A percentile compares a stretch with the other conserved stretches of the same genome.
These are phyloP conservation scores for Boletus vermiculosoides DNA, from an alignment of 768 basidiomycete species.

Conservation along the genomic window DNA sequence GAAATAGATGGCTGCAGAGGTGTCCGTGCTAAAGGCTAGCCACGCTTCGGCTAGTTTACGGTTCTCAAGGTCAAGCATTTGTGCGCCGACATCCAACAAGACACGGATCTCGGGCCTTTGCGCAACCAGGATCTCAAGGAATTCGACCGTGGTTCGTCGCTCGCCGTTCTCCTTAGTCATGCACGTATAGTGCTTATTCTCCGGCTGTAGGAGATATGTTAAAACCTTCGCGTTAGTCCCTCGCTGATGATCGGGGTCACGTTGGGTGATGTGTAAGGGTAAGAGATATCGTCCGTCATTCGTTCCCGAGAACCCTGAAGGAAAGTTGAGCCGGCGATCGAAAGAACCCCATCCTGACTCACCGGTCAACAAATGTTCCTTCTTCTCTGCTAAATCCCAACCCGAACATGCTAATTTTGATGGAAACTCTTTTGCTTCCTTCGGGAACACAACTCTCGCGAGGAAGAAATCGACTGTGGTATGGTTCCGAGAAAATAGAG, in stretches of 20 bases:
- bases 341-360: not conserved
- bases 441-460: slow-evolving; percentile 47
- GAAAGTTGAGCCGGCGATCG: not conserved
- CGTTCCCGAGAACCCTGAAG: slow-evolving; percentile 48
- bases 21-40: slow-evolving; percentile 15
- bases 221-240: slow-evolving; percentile 40
- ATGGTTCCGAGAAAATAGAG: slow-evolving; percentile 38
- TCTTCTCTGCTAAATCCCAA: slow-evolving; percentile 52
- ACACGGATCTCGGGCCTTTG: slow-evolving; percentile 40
- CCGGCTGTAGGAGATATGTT: slow-evolving; percentile 23
- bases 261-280: slow-evolving; percentile 17
- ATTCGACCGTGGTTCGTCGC: slow-evolving; percentile 14
- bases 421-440: slow-evolving; percentile 47
- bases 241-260: slow-evolving; percentile 29
- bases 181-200: slow-evolving; percentile 39
- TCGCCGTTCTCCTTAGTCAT: slow-evolving; percentile 14
- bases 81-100: slow-evolving; percentile 54
- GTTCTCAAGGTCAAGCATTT: slow-evolving; percentile 50
- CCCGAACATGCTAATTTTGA: slow-evolving; percentile 47
- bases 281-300: slow-evolving; percentile 44
- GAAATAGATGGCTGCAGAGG: slow-evolving; percentile 45
- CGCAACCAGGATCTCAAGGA: slow-evolving; percentile 32
- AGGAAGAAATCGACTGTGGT: slow-evolving; percentile 48
- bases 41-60: slow-evolving; percentile 32
- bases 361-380: slow-evolving; percentile 14